Evolutionary conservation across 352 stramenopile genomes (phyloP).

Genomic region (Phytopythium cucurbitacearum): DNA sequence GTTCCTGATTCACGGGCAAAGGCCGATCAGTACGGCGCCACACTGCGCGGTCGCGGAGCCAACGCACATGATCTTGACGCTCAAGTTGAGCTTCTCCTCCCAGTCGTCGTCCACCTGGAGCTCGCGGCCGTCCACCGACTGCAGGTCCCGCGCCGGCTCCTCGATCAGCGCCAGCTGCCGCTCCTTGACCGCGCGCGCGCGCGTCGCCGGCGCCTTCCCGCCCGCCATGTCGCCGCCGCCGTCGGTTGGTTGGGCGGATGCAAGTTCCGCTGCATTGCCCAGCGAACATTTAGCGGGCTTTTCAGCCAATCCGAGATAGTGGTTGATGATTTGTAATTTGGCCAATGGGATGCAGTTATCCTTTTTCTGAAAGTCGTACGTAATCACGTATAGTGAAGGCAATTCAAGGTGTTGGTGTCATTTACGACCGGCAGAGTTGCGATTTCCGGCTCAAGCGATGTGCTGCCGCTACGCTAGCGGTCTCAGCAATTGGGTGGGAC

Average conservation of each 20-base stretch:
- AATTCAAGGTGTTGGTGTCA: too few species aligned
- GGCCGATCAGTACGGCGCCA: background rate
- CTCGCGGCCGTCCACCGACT: conserved; percentile 40
- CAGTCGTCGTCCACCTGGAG: conserved; percentile 77
- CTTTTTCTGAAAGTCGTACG: too few species aligned
- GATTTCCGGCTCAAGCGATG: too few species aligned
- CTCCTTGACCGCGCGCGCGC: conserved; percentile 56
- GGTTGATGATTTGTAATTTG: too few species aligned
- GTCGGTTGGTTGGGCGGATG: background rate
- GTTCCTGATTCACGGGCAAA: conserved; percentile 59
- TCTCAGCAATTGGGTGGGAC: too few species aligned
- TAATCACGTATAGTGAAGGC: too few species aligned
- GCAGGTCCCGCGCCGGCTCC: conserved; percentile 28
- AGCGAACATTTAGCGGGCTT: too few species aligned
- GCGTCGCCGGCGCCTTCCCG: conserved; percentile 19
- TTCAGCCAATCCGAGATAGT: too few species aligned
- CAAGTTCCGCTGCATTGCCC: background rate
- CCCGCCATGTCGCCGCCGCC: conserved; percentile 4
- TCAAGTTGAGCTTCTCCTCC: conserved; percentile 71
- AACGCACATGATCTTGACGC: conserved; percentile 80
- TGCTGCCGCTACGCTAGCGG: too few species aligned
- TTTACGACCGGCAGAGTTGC: too few species aligned
- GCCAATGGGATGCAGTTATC: too few species aligned
- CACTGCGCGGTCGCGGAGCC: background rate
- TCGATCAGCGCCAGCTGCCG: conserved; percentile 68